Conservation (phyloP, 2,329 filamentous ascomycete genomes). For the Dactylellina cionopaga region DNA sequence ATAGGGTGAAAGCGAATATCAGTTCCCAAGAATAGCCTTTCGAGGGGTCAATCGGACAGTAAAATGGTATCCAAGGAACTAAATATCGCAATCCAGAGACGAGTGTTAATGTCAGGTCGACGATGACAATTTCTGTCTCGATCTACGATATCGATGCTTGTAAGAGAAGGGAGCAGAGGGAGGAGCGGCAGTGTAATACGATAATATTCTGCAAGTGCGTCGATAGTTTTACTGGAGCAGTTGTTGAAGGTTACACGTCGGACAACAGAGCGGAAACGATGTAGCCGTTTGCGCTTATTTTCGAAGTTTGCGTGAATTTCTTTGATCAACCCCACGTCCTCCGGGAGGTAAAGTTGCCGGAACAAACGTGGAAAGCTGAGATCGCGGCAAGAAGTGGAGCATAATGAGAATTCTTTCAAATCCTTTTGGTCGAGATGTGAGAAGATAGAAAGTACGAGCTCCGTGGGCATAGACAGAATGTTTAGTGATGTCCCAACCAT, state of each 20-base stretch:
- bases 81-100: not conserved
- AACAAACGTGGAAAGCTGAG: not conserved
- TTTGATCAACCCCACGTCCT: not conserved
- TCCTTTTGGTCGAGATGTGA: conserved; percentile 4
- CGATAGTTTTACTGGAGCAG: not conserved
- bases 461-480: not conserved
- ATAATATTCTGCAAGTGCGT: not conserved
- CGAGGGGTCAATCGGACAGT: not conserved
- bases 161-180: conserved; percentile 1
- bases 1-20: not conserved
- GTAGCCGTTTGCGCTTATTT: not conserved
- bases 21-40: not conserved
- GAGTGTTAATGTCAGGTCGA: not conserved
- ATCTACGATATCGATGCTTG: conserved; percentile 17
- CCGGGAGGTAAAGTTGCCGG: conserved; percentile 1
- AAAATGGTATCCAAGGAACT: too few species aligned
- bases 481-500: too few species aligned
- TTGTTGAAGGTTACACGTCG: conserved; percentile 30
- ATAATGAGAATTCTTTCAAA: conserved; percentile 6
- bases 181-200: conserved; percentile 20
- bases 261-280: not conserved
- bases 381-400: conserved; percentile 1
- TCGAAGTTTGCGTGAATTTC: conserved; percentile 5
- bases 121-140: too few species aligned
- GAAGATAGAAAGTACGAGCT: conserved; percentile 16